phyloP scores from a whole-genome alignment of 1,284 basidiomycete species.

The Boletellus deceptivus region DNA sequence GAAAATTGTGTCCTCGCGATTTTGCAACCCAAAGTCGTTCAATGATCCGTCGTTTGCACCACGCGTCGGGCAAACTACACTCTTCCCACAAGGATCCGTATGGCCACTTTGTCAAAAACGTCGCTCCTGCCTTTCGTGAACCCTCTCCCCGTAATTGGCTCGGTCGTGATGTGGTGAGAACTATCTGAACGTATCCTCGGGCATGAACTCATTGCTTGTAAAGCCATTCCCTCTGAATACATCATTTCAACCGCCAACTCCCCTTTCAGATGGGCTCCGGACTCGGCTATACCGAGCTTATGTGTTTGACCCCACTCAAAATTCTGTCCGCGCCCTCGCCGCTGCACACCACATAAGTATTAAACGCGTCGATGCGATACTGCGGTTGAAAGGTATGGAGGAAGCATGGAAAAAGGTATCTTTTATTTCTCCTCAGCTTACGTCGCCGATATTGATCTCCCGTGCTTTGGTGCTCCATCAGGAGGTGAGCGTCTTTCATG shows the following conservation, averaged over 20 bases:
- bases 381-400: conserved; percentile 78
- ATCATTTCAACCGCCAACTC: conserved; percentile 74
- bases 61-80: conserved; percentile 9
- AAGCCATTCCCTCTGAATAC: conserved; percentile 83
- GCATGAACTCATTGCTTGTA: conserved; percentile 9
- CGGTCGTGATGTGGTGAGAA: conserved; percentile 51
- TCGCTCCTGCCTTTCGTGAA: conserved; percentile 26
- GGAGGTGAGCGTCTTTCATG: conserved; percentile 43
- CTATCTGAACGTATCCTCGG: conserved; percentile 17
- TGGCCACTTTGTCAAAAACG: conserved; percentile 15
- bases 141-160: conserved; percentile 54
- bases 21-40: conserved; percentile 16
- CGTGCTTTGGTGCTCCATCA: conserved; percentile 26
- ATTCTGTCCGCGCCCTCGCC: conserved; percentile 62
- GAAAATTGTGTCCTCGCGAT: conserved; percentile 1
- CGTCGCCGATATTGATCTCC: conserved; percentile 10
- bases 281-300: conserved; percentile 54
- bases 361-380: conserved; percentile 75
- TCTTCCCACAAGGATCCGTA: conserved; percentile 12
- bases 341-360: conserved; percentile 61
- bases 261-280: conserved; percentile 62
- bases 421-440: conserved; percentile 8
- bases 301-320: conserved; percentile 53
- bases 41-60: conserved; percentile 26
- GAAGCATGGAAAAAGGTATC: conserved; percentile 63